These are phyloP conservation scores for Phialophora macrospora DNA, from an alignment of 2,329 filamentous ascomycete species.

Conservation along the genomic window DNA sequence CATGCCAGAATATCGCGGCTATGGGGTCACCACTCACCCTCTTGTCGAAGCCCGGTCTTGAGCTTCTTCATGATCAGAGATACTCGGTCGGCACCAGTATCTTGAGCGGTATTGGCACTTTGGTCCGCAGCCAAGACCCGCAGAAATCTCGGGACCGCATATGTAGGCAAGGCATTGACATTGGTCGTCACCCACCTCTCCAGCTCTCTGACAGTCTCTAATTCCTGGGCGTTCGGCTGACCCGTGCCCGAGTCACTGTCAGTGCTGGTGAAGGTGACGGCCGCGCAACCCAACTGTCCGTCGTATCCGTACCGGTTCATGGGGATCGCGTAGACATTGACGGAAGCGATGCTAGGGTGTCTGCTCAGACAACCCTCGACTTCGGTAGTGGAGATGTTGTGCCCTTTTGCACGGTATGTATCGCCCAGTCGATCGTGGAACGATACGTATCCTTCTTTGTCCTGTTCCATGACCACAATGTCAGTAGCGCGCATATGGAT, in stretches of 20 bases:
- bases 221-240: too few relatives aligned
- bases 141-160: too few relatives aligned
- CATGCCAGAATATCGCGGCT: too few relatives aligned
- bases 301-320: too few relatives aligned
- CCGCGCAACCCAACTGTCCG: too few relatives aligned
- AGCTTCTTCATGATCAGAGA: constrained; percentile 31
- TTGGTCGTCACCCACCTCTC: too few relatives aligned
- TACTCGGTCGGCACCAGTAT: constrained; percentile 20
- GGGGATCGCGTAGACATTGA: too few relatives aligned
- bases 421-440: constrained; percentile 71
- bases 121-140: background rate
- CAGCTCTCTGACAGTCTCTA: too few relatives aligned
- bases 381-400: constrained; percentile 80
- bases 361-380: constrained; percentile 51
- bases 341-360: background rate
- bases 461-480: constrained; percentile 56
- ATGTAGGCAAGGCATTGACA: too few relatives aligned
- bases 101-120: constrained; percentile 1
- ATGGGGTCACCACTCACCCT: constrained; percentile 18
- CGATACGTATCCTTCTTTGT: constrained; percentile 70
- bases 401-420: constrained; percentile 66
- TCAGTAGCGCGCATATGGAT: too few relatives aligned
- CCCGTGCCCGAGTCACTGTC: too few relatives aligned
- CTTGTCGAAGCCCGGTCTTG: constrained; percentile 26
- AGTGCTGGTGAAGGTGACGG: too few relatives aligned